These are phyloP conservation scores for Sporothrix variecibatus DNA, from an alignment of 2,329 filamentous ascomycete species.

Conservation along the genomic window DNA sequence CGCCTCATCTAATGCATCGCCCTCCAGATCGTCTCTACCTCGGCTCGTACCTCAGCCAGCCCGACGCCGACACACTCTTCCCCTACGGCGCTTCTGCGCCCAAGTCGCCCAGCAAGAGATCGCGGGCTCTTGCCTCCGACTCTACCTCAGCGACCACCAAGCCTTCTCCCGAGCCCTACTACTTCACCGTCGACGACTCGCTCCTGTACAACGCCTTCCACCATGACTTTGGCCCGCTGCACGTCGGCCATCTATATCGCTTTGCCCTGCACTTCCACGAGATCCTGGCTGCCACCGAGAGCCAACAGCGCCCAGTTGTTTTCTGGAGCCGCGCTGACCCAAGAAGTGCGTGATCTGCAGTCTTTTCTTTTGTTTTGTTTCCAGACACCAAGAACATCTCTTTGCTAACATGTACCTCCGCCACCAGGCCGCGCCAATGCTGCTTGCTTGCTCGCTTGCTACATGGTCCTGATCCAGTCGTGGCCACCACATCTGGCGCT, in stretches of 20 bases:
- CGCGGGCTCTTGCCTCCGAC: constrained; percentile 59
- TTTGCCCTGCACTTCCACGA: constrained; percentile 97
- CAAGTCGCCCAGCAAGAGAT: constrained; percentile 75
- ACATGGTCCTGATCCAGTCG: constrained; percentile 97
- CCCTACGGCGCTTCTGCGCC: constrained; percentile 67
- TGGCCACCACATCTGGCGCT: constrained; percentile 96
- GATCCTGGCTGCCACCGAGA: constrained; percentile 86
- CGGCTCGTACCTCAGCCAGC: constrained; percentile 82
- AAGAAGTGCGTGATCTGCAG: constrained; percentile 64
- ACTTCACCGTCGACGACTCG: constrained; percentile 91
- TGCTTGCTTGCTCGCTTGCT: constrained; percentile 91
- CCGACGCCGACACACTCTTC: constrained; percentile 79
- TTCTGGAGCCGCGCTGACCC: constrained; percentile 95
- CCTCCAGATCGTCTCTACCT: constrained; percentile 86
- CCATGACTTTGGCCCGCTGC: constrained; percentile 94
- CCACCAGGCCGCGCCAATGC: constrained; percentile 80
- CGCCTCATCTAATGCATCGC: constrained; percentile 31
- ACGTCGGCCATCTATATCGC: constrained; percentile 94
- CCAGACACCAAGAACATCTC: background rate
- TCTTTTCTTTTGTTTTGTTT: background rate
- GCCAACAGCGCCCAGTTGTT: constrained; percentile 85
- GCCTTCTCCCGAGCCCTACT: constrained; percentile 68
- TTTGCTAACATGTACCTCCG: constrained; percentile 33
- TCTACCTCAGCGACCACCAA: constrained; percentile 27
- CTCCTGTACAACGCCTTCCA: constrained; percentile 98